phyloP scores from a whole-genome alignment of 148 eudicot genomes.

The Vaccinium myrtillus region DNA sequence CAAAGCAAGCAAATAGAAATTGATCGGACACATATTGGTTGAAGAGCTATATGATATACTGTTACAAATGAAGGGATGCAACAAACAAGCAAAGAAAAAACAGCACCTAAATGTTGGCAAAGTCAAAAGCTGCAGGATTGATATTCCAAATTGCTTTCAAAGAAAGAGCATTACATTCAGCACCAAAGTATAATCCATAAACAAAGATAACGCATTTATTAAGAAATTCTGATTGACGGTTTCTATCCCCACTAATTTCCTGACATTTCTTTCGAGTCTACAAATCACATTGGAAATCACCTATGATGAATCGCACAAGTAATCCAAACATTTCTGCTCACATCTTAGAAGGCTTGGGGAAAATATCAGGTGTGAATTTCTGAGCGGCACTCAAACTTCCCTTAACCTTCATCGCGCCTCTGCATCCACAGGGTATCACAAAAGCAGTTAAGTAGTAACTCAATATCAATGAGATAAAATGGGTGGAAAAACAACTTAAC shows the following conservation, averaged over 20 bases:
- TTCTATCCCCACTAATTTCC: neutral
- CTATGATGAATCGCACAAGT: neutral
- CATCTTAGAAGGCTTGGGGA: slow-evolving; percentile 96
- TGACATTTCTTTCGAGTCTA: neutral
- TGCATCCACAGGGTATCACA: slow-evolving; percentile 21
- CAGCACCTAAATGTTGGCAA: neutral
- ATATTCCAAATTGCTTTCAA: neutral
- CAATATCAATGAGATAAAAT: neutral
- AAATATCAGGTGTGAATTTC: slow-evolving; percentile 93
- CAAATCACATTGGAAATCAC: slow-evolving; percentile 5
- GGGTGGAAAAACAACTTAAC: neutral
- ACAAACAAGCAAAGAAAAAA: neutral
- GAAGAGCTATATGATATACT: neutral
- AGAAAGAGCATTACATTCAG: neutral
- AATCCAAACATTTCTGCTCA: slow-evolving; percentile 32
- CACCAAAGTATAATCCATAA: neutral
- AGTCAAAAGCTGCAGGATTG: neutral
- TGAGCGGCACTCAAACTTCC: slow-evolving; percentile 91
- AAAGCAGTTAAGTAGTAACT: neutral
- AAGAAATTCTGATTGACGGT: neutral
- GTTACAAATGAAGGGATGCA: neutral
- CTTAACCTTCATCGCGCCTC: slow-evolving; percentile 91
- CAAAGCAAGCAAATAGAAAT: neutral
- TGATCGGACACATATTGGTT: neutral
- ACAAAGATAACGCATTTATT: neutral